A percentile compares a stretch with the other conserved stretches of the same genome.
These are phyloP conservation scores for Crithidia fasciculata DNA, from an alignment of 208 protist species.

Conservation along the genomic window DNA sequence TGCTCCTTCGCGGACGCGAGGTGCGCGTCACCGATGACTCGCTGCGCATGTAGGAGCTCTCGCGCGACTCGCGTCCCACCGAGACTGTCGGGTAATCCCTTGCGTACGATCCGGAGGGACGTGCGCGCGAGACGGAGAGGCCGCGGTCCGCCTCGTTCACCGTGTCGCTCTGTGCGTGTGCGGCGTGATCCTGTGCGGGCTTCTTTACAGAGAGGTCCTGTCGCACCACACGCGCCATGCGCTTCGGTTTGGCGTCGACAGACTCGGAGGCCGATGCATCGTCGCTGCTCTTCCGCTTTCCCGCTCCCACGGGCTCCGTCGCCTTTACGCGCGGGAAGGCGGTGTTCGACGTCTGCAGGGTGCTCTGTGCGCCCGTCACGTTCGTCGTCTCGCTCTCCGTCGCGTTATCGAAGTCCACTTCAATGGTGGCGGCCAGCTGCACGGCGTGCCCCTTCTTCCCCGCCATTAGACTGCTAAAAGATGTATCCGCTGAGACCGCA, in stretches of 20 bases:
- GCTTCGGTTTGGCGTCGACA: not conserved
- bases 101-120: not conserved
- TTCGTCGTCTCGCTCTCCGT: not conserved
- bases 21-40: slow-evolving; percentile 5
- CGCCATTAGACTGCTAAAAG: not conserved
- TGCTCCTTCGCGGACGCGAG: not conserved
- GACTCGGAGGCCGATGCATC: not conserved
- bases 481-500: not conserved
- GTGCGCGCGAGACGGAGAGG: slow-evolving; percentile 3
- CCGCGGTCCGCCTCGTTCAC: not conserved
- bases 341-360: slow-evolving; percentile 1
- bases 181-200: not conserved
- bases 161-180: not conserved
- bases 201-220: slow-evolving; percentile 7
- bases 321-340: not conserved
- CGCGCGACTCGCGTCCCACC: slow-evolving; percentile 3
- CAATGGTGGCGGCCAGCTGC: not conserved
- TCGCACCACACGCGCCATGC: not conserved
- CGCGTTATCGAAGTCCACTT: not conserved
- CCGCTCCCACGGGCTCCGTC: not conserved
- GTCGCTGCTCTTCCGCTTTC: slow-evolving; percentile 1
- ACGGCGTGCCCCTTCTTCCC: not conserved
- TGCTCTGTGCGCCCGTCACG: not conserved
- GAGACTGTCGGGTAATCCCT: not conserved
- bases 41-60: slow-evolving; percentile 2